Evolutionary conservation across 164 flowering plant genomes (phyloP).

Genomic region (Macadamia integrifolia): DNA sequence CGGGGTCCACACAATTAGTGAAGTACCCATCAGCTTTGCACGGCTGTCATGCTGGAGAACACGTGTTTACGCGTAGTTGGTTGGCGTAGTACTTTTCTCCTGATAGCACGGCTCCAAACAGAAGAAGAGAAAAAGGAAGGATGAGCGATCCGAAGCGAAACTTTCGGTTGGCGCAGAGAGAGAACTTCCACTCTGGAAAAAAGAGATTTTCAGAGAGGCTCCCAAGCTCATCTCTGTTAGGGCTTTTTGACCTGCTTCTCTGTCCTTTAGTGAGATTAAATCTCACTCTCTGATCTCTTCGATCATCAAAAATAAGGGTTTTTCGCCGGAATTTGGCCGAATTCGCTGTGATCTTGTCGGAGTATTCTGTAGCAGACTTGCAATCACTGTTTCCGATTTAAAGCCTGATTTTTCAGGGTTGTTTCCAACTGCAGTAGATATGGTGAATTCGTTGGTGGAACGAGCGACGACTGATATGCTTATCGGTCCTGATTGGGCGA

Average conservation of each 20-base stretch:
- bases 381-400: not conserved
- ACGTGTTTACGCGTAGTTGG: conserved; percentile 6
- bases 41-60: not conserved
- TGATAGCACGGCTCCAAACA: not conserved
- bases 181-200: not conserved
- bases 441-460: conserved; percentile 94
- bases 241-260: conserved; percentile 5
- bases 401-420: not conserved
- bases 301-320: conserved; percentile 5
- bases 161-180: conserved; percentile 9
- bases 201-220: conserved; percentile 4
- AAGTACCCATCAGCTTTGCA: not conserved
- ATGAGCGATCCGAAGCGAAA: conserved; percentile 2
- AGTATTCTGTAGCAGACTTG: not conserved
- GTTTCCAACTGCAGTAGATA: conserved; percentile 12
- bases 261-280: not conserved
- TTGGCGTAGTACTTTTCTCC: not conserved
- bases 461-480: conserved; percentile 91
- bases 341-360: conserved; percentile 16
- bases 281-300: not conserved
- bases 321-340: conserved; percentile 3
- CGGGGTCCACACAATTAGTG: not conserved
- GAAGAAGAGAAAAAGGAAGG: not conserved
- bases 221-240: not conserved
- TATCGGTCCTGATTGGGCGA: conserved; percentile 98